Base-by-base conservation (phyloP, 768 basidiomycete species). In the Rhizopogon vinicolor region DNA sequence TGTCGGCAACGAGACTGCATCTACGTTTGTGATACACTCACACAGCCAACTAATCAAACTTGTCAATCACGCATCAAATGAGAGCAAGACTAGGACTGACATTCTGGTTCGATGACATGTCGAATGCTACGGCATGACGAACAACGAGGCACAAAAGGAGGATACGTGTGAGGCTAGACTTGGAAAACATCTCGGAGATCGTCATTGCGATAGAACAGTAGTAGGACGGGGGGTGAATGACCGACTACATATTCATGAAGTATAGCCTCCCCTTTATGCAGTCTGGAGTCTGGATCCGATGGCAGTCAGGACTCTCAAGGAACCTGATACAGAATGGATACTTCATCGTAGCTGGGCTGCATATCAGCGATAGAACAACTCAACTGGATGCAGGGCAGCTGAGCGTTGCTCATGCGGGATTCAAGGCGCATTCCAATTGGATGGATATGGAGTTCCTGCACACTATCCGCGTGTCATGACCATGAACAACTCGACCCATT, bases 41-140 rank as follows among this genome's bases (percentile, higher is more conserved):
- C 66, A 67, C 66, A 39, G 61, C 67, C 54, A 67, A 31, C 66
- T 67, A 52, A 18, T 53, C 7, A 37, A 41, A 35, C 25, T n/a
- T 25, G 25, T 9, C 52, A 51, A 37, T 53, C 19, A 50, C 31
- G 14, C 31, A 18, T 35, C 51, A 45, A 16, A 19, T 6, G 10
- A 29, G 13, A 51, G 25, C 7, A 5, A n/a, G 8, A 22, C 37
- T 42, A 35, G 51, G 2, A 58, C 65, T 6, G 31, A 67, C 66
- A n/a, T 67, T 67, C 31, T 63, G 54, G 22, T 56, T 63, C 45
- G 49, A 44, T 12, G 58, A 29, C 68, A 67, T 67, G 48, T 67
- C 58, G n/a, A 67, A 67, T 12, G 58, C 67, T 13, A 18, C 37
- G 13, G 41, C 10, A 18, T 39, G 43, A 35, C 18, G 53, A 39